Percentiles rank a stretch among this genome's conserved stretches.
These are phyloP conservation scores for Mixia osmundae DNA, from an alignment of 1,284 basidiomycete genomes.

Conservation along the genomic window DNA sequence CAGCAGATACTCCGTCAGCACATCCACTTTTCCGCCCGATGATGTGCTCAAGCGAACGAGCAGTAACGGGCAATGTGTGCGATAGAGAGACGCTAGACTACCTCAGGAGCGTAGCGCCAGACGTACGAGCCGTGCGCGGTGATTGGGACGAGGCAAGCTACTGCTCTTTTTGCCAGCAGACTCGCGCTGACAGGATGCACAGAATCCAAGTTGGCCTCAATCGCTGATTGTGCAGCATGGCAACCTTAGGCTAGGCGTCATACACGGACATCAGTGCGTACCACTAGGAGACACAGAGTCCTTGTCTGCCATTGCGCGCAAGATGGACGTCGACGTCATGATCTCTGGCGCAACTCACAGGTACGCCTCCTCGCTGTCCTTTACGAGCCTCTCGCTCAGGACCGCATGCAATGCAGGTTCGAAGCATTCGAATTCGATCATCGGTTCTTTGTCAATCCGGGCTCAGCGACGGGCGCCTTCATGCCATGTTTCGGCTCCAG, in stretches of 20 bases:
- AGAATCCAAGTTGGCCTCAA: slow-evolving; percentile 50
- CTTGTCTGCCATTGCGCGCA: slow-evolving; percentile 60
- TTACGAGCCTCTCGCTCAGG: not conserved
- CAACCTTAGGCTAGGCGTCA: slow-evolving; percentile 74
- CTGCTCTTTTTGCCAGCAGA: not conserved
- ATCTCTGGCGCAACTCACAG: slow-evolving; percentile 82
- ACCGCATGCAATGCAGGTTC: slow-evolving; percentile 33
- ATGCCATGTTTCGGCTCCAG: slow-evolving; percentile 1
- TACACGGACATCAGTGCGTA: slow-evolving; percentile 86
- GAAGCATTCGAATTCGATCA: slow-evolving; percentile 78
- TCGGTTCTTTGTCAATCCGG: slow-evolving; percentile 88
- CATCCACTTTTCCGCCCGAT: no score
- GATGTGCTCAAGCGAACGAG: no score
- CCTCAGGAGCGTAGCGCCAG: slow-evolving; percentile 83
- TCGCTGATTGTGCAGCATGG: slow-evolving; percentile 60
- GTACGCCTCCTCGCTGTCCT: slow-evolving; percentile 29
- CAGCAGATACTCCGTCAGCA: slow-evolving; percentile 70
- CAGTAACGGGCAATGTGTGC: slow-evolving; percentile 71
- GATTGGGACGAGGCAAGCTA: slow-evolving; percentile 76
- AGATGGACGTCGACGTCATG: slow-evolving; percentile 93
- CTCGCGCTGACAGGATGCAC: slow-evolving; percentile 1
- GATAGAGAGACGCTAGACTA: slow-evolving; percentile 96
- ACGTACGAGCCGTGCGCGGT: slow-evolving; percentile 74
- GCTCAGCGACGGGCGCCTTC: slow-evolving; percentile 76
- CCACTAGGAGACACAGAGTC: slow-evolving; percentile 80